Evolutionary conservation across 1,139 yeast species (phyloP).

Genomic region (Yamadazyma pseudoaaseri): DNA sequence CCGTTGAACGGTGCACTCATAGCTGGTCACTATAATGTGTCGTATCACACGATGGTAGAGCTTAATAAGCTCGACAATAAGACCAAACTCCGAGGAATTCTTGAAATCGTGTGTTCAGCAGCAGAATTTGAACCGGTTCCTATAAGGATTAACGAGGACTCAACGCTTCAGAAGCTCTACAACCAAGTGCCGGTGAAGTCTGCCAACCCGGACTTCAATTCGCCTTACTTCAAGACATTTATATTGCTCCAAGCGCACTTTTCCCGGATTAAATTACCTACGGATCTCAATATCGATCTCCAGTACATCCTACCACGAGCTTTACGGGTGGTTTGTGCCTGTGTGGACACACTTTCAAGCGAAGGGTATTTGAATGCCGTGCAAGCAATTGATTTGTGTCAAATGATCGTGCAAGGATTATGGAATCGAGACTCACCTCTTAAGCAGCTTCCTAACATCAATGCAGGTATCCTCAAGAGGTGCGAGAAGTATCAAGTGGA

Average conservation of each 20-base stretch:
- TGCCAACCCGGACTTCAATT: conserved; percentile 35
- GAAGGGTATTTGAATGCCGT: conserved; percentile 80
- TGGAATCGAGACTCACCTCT: conserved; percentile 84
- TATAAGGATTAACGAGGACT: conserved; percentile 59
- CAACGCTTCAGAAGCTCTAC: conserved; percentile 44
- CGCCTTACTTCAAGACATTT: conserved; percentile 70
- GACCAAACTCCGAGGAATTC: conserved; percentile 58
- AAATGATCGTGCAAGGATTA: conserved; percentile 83
- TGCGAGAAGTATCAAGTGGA: conserved; percentile 59
- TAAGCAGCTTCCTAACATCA: conserved; percentile 76
- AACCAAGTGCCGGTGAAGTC: conserved; percentile 60
- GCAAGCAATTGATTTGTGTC: conserved; percentile 83
- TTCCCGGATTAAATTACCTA: conserved; percentile 53
- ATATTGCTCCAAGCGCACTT: conserved; percentile 80
- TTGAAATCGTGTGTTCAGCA: conserved; percentile 68
- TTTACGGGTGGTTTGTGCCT: conserved; percentile 57
- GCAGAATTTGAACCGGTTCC: conserved; percentile 67
- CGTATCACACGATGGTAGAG: conserved; percentile 65
- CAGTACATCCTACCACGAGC: conserved; percentile 47
- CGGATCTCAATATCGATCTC: conserved; percentile 62
- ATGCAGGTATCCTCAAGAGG: conserved; percentile 50
- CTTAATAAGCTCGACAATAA: conserved; percentile 51
- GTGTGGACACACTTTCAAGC: conserved; percentile 74
- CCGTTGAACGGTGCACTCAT: conserved; percentile 74
- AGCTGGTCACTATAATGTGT: conserved; percentile 68